phyloP scores from a whole-genome alignment of 2,329 filamentous ascomycete species.

The Hansfordia pulvinata region DNA sequence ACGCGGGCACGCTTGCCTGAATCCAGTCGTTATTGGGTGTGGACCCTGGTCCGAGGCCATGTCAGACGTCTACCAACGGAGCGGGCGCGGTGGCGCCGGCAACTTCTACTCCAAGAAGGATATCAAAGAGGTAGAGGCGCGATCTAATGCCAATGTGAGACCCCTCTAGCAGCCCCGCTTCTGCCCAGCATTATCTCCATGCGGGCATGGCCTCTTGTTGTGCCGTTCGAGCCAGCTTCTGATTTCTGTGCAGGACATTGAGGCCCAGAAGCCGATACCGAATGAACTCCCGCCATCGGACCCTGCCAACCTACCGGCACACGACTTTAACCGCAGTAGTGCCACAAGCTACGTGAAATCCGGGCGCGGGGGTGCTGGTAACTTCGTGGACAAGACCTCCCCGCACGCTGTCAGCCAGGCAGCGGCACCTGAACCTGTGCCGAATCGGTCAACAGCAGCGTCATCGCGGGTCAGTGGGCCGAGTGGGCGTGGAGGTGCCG shows the following conservation, averaged over 20 bases:
- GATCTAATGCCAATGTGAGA: conserved; percentile 9
- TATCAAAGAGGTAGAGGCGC: conserved; percentile 27
- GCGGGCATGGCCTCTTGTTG: too few species aligned
- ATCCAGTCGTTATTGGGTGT: too few species aligned
- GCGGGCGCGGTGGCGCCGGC: conserved; percentile 50
- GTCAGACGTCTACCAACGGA: conserved; percentile 35
- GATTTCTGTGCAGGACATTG: conserved; percentile 20
- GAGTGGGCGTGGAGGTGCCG: conserved; percentile 40
- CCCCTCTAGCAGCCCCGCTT: conserved; percentile 1
- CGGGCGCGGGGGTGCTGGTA: conserved; percentile 50
- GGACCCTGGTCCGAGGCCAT: too few species aligned
- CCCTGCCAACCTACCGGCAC: conserved; percentile 8
- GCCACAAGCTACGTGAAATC: conserved; percentile 27
- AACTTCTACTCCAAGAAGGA: conserved; percentile 44
- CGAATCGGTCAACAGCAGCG: conserved; percentile 2
- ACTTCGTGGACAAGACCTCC: conserved; percentile 31
- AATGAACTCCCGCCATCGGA: conserved; percentile 18
- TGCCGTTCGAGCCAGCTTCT: too few species aligned
- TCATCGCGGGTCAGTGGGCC: not conserved
- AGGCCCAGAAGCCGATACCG: conserved; percentile 14
- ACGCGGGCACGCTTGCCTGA: too few species aligned
- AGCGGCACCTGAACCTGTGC: conserved; percentile 15
- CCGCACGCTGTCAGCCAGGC: conserved; percentile 20
- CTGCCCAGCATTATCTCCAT: too few species aligned
- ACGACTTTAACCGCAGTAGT: too few species aligned